Base-by-base conservation (phyloP, 495 filamentous ascomycete species). In the Lophiotrema nucula region DNA sequence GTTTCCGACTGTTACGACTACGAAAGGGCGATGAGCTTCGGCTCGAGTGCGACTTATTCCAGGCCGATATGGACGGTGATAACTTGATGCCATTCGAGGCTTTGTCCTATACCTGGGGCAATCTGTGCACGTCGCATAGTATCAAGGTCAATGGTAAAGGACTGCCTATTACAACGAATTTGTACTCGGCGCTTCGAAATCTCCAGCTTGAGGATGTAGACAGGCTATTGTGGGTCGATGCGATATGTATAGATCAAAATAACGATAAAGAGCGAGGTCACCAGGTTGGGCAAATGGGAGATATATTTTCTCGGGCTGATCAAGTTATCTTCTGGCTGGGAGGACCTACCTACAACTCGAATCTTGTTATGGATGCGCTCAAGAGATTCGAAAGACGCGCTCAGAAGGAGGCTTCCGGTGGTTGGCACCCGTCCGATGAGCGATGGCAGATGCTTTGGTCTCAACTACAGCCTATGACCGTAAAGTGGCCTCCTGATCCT, bases 231-330 rank as follows among this genome's bases (percentile, higher is more conserved):
- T 74, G 73, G 72, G 64, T 67, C 22, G 73, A 76, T 43, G 66
- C 73, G 0, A 65, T 76, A 16, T 77, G 74, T 56, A 74, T 77
- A 45, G 60, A 77, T 53, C 73, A 76, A 54, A 24, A 49, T 5
- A 48, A 73, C 46, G 23, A 57, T 3, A 26, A 56, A 2, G 71
- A 74, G 28, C 72, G 66, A 47, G 47, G 45, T 8, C 31, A 48
- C n/a, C 73, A 76, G 52, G 67, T 74, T 3, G 41, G 43, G 18
- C 45, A 70, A 37, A 74, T 76, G 72, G 46, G 58, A 18, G 53
- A 64, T 10, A 73, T 75, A n/a, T 75, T 69, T 62, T 33, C 48
- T 15, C 42, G 44, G 10, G 73, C 73, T 10, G 12, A 21, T 0
- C 52, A 27, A 16, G 67, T 72, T 6, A 53, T 62, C 24, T 38